phyloP scores from a whole-genome alignment of 2,329 filamentous ascomycete genomes.

The Colletotrichum ledebouriae region DNA sequence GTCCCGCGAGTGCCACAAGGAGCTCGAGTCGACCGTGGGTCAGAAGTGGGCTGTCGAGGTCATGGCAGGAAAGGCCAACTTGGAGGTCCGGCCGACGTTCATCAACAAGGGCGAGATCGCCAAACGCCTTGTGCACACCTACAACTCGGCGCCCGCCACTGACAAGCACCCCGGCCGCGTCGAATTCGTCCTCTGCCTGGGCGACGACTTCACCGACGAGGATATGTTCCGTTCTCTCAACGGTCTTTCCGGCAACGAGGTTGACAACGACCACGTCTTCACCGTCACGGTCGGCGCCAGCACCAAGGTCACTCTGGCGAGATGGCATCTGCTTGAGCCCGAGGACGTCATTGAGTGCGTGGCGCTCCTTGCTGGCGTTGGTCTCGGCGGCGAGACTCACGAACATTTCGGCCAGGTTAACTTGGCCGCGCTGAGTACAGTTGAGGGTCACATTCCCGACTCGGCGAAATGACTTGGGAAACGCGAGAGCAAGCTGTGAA shows the following conservation, averaged over 20 bases:
- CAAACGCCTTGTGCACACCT: slow-evolving; percentile 82
- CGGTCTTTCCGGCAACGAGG: slow-evolving; percentile 66
- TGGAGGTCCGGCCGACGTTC: slow-evolving; percentile 95
- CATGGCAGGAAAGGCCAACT: slow-evolving; percentile 95
- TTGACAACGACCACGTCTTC: slow-evolving; percentile 78
- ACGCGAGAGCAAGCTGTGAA: background rate
- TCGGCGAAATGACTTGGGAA: slow-evolving; percentile 33
- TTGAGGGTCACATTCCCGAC: slow-evolving; percentile 65
- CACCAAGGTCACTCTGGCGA: slow-evolving; percentile 90
- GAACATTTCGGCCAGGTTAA: slow-evolving; percentile 66
- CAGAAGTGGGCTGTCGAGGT: slow-evolving; percentile 93
- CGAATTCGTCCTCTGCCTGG: slow-evolving; percentile 90
- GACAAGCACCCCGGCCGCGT: slow-evolving; percentile 65
- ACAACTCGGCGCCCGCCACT: slow-evolving; percentile 67
- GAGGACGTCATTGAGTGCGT: slow-evolving; percentile 84
- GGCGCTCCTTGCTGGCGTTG: slow-evolving; percentile 66
- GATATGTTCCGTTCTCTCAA: slow-evolving; percentile 92
- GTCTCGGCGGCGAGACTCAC: slow-evolving; percentile 54
- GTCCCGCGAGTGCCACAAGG: slow-evolving; percentile 83
- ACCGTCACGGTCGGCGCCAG: slow-evolving; percentile 92
- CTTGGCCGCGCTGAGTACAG: slow-evolving; percentile 65
- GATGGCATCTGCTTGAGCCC: slow-evolving; percentile 91
- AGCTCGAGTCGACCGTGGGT: slow-evolving; percentile 81
- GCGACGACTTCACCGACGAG: slow-evolving; percentile 98
- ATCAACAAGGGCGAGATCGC: slow-evolving; percentile 99